Evolutionary conservation across 352 stramenopile species (phyloP), one percentile per base, ranked within the genome.

Genomic region (Phytophthora pisi): DNA sequence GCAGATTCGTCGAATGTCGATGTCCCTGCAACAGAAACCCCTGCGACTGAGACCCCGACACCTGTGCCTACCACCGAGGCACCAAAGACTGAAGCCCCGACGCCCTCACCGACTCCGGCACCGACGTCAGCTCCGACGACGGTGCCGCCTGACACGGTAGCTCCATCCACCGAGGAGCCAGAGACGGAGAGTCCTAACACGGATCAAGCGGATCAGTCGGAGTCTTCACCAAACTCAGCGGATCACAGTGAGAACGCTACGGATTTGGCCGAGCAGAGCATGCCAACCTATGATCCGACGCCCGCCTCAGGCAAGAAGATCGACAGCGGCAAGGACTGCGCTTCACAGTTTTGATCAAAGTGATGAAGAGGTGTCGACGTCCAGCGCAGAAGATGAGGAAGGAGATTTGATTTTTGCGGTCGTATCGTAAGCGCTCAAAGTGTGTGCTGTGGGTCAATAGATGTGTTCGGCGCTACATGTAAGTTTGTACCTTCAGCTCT

Each of bases 381-480:
- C 47, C 56, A 66, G 56, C 31, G 10, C 57, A 46, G 45, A 52
- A 66, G 54, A 68, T 60, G 65, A 68, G 42, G 47, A 68, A 54
- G 43, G 31, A 55, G 64, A 68, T 72, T 62, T 68, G 45, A 15
- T 62, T 57, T 53, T 58, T 71, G 57, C 40, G 51, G 24, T 62
- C 42, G 62, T 51, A 40, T 20, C 7, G n/a, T 34, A 10, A 7
- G 28, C 42, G 13, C 43, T 47, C n/a, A 15, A 6, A 57, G 51
- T 62, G 24, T 51, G 23, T 61, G 13, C 43, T 68, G 59, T 69
- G 60, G 59, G 65, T 69, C 60, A 72, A 72, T 68, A 72, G 60
- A 72, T 72, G 65, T 72, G 53, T 38, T 65, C 20, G 23, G 15
- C 49, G 8, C 34, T 1, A 26, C 30, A 5, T 16, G 31, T 20